Percentiles rank a stretch among this genome's conserved stretches.
Evolutionary conservation across 2,329 filamentous ascomycete species (phyloP).

Genomic region (Apiospora malaysiana): DNA sequence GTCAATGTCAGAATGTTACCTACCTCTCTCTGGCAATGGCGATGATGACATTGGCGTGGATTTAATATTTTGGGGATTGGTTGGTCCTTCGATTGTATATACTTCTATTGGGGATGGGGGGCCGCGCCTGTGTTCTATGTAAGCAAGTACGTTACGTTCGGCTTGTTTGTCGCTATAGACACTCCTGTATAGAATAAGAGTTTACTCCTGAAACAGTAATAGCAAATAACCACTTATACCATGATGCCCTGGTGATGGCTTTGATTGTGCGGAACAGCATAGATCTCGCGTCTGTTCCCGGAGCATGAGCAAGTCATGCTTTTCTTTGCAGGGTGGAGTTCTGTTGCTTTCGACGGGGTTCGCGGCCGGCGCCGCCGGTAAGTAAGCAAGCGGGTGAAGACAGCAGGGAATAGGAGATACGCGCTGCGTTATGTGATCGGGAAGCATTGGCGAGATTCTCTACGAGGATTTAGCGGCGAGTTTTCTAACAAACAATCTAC

Average conservation of each 20-base stretch:
- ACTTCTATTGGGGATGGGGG: not conserved
- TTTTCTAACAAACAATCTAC: too few species aligned
- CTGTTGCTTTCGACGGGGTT: too few species aligned
- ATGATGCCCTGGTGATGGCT: not conserved
- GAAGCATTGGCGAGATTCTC: too few species aligned
- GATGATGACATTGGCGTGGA: not conserved
- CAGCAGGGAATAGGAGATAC: too few species aligned
- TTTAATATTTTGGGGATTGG: not conserved
- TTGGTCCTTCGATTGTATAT: not conserved
- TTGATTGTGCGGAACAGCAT: not conserved
- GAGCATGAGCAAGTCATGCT: too few species aligned
- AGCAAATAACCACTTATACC: not conserved
- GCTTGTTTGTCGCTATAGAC: not conserved
- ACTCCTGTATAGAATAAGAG: constrained; percentile 14
- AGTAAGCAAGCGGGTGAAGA: too few species aligned
- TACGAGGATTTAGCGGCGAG: too few species aligned
- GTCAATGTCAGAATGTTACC: not conserved
- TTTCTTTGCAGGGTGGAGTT: too few species aligned
- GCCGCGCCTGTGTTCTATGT: not conserved
- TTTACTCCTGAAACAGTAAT: not conserved
- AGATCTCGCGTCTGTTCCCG: too few species aligned
- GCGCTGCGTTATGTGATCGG: too few species aligned
- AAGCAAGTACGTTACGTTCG: not conserved
- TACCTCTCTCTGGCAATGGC: not conserved
- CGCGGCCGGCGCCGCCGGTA: too few species aligned